Conservation (phyloP, 805 yeast species). For the Wickerhamiella sergipiensis region DNA sequence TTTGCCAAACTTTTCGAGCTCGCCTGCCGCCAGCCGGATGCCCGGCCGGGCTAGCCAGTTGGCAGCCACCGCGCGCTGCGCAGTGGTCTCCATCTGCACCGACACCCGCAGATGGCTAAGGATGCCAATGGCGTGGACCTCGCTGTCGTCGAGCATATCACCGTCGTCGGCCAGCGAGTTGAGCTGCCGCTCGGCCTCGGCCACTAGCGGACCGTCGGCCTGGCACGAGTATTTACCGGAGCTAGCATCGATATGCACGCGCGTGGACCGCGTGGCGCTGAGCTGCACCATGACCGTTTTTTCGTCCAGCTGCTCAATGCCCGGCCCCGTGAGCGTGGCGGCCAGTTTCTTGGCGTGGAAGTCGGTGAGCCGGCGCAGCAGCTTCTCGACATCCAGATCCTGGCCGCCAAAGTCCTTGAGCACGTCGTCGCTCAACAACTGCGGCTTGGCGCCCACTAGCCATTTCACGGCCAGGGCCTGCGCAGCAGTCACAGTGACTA, state of each 20-base stretch:
- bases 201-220: slow-evolving; percentile 11
- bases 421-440: slow-evolving; percentile 1
- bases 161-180: slow-evolving; percentile 6
- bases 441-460: slow-evolving; percentile 1
- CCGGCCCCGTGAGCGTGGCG: slow-evolving; percentile 6
- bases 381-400: slow-evolving; percentile 3
- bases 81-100: slow-evolving; percentile 36
- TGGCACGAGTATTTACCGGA: slow-evolving; percentile 13
- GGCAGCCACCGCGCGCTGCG: slow-evolving; percentile 41
- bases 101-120: slow-evolving; percentile 36
- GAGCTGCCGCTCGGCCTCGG: slow-evolving; percentile 10
- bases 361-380: slow-evolving; percentile 7
- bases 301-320: slow-evolving; percentile 8
- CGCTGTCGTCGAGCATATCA: slow-evolving; percentile 4
- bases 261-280: slow-evolving; percentile 4
- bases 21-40: slow-evolving; percentile 37
- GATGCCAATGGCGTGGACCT: slow-evolving; percentile 19
- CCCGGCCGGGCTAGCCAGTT: slow-evolving; percentile 57
- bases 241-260: slow-evolving; percentile 17
- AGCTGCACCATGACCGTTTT: slow-evolving; percentile 6
- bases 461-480: slow-evolving; percentile 23
- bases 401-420: background rate
- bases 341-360: slow-evolving; percentile 10
- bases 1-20: slow-evolving; percentile 26
- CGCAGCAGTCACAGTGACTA: slow-evolving; percentile 42